Conservation (phyloP, 257 asterid species). For the Solanum stenotomum region DNA sequence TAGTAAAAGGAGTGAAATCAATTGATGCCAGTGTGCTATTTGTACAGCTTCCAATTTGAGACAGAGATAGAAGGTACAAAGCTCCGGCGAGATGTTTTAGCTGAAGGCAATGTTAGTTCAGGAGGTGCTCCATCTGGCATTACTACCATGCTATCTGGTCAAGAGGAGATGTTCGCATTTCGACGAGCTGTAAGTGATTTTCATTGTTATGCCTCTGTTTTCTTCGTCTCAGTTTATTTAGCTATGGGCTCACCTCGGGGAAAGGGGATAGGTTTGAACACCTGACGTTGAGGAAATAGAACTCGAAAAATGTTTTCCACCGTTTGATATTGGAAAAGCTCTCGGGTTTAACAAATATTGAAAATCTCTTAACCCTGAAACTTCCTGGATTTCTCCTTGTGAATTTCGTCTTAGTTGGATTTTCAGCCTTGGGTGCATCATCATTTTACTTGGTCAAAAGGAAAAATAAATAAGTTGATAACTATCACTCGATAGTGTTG, state of each 20-base stretch:
- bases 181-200: slow-evolving; percentile 79
- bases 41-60: slow-evolving; percentile 86
- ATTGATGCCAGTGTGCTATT: background rate
- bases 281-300: background rate
- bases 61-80: slow-evolving; percentile 76
- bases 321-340: background rate
- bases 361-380: background rate
- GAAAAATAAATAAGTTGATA: background rate
- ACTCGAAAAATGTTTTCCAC: background rate
- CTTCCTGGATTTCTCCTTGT: background rate
- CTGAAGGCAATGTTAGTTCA: slow-evolving; percentile 68
- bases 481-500: background rate
- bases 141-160: slow-evolving; percentile 67
- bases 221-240: background rate
- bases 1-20: background rate
- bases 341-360: background rate
- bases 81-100: slow-evolving; percentile 78
- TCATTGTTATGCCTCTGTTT: background rate
- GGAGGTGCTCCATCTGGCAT: slow-evolving; percentile 67
- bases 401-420: background rate
- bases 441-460: background rate
- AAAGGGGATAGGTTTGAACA: background rate
- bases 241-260: background rate
- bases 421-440: background rate
- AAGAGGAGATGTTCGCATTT: slow-evolving; percentile 94